Conservation (phyloP, 2,329 filamentous ascomycete genomes). For the Curvularia spicifera region DNA sequence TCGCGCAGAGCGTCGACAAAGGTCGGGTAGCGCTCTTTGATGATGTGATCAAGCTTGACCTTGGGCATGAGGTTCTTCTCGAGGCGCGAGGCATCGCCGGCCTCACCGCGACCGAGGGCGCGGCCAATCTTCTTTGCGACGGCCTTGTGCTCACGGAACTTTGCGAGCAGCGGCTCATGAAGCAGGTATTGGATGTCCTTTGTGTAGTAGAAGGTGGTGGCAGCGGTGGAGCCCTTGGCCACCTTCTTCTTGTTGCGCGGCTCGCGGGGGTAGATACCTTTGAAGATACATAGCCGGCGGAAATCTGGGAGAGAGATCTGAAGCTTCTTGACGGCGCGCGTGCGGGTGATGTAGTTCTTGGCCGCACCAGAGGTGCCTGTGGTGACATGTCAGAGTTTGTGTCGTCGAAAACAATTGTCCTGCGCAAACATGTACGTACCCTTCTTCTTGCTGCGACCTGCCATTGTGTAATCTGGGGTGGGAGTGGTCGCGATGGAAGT, state of each 20-base stretch:
- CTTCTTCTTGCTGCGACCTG: slow-evolving; percentile 62
- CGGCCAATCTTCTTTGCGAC: slow-evolving; percentile 97
- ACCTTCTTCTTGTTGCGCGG: slow-evolving; percentile 97
- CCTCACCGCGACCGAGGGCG: slow-evolving; percentile 89
- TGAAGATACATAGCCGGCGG: slow-evolving; percentile 98
- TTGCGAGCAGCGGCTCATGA: slow-evolving; percentile 90
- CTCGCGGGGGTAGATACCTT: slow-evolving; percentile 97
- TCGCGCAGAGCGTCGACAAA: slow-evolving; percentile 94
- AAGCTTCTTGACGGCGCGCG: slow-evolving; percentile 95
- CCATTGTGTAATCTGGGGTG: slow-evolving; percentile 36
- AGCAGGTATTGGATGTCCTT: slow-evolving; percentile 99
- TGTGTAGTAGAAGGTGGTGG: slow-evolving; percentile 89
- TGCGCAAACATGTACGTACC: slow-evolving; percentile 55
- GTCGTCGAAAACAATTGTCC: background rate
- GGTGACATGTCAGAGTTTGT: slow-evolving; percentile 23
- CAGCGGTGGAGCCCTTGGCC: slow-evolving; percentile 84
- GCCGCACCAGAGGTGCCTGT: slow-evolving; percentile 83
- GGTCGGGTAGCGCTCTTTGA: slow-evolving; percentile 97
- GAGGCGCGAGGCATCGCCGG: slow-evolving; percentile 83
- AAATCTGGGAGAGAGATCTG: slow-evolving; percentile 98
- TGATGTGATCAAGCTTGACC: slow-evolving; percentile 93
- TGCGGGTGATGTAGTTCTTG: slow-evolving; percentile 98
- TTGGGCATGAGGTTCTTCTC: slow-evolving; percentile 91
- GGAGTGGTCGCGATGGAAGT: slow-evolving; percentile 4
- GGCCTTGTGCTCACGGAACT: slow-evolving; percentile 96